Base-by-base conservation (phyloP, 352 stramenopile genomes). In the Phytophthora cryptogea region DNA sequence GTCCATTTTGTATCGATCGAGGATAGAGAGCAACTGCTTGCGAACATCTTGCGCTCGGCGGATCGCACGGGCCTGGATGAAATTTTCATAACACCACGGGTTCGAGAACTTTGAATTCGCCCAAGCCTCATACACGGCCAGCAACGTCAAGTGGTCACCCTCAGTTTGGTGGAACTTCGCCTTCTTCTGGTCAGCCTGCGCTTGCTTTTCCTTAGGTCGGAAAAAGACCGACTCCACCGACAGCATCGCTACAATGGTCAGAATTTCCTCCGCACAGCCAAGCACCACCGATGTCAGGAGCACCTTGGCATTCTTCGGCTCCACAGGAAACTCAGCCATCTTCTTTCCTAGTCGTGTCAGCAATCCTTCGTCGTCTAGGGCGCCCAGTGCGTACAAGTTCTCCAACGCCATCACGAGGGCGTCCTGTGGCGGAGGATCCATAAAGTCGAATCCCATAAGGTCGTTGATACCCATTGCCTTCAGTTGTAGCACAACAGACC, bases 401-500 rank as follows among this genome's bases (percentile, higher is more conserved):
- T 99, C 96, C 42, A 99, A 94, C 6, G 97, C 97, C 53, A 93
- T 96, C 3, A 99, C 89, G 14, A 99, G 75, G 28, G 97, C 98
- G 55, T 98, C 92, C 37, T 98, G 83, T 16, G 97, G 94, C 4
- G 98, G 98, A 17, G 97, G 97, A 68, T 99, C 97, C 95, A 99
- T 99, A 56, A 99, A 99, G 73, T 99, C 97, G 74, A 99, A 99
- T 20, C 83, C 81, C 49, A 99, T 80, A 13, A 99, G 75, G 69
- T 99, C 97, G 62, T 99, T 99, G 66, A 99, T 99, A 35, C 97
- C 97, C 97, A 99, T 99, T 1, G 97, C 97, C 75, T 99, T 99
- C 6, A 99, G 76, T 72, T 99, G 96, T 44, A 99, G 78, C 33
- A 99, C 97, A 31, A 99, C 95, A 36, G 98, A 98, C 5, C 94